Base-by-base conservation (phyloP, 179 eudicot species). In the Patellifolia procumbens region DNA sequence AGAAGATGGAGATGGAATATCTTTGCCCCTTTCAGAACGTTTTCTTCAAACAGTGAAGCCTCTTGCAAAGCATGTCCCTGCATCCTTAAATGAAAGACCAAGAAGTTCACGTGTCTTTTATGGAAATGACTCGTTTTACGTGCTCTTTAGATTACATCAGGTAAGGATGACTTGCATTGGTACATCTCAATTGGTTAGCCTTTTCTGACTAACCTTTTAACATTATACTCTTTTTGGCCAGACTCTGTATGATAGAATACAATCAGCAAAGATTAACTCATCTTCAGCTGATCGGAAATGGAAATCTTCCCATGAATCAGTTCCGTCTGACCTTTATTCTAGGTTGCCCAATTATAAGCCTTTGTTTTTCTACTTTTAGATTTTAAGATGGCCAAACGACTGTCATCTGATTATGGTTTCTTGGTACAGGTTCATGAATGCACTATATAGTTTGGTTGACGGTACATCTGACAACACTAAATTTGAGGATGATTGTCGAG, bases 401-500 rank as follows among this genome's bases (percentile, higher is more conserved):
- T 64, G 28, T 74, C 58, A 78, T 49, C 61, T 77, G 39, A 74
- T 68, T 35, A 11, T 43, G 19, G 31, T 74, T 64, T 7, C 65
- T 13, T 74, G 53, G 69, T 73, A 39, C 91, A 93, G 99, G 81
- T 93, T 95, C 79, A 83, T 87, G 84, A 83, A 81, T 85, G 88
- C 92, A 7, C 89, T 95, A 43, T 86, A 89, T 82, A 86, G 88
- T 74, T 82, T 94, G 76, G 92, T 94, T 22, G 89, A 92, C 79
- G 98, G 98, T 69, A 86, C 95, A 60, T 87, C 89, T 45, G 97
- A 94, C 71, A 92, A 90, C 83, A 68, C 89, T 62, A 92, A 92
- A 84, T 94, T 88, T 71, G 97, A 94, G 85, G 98, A 95, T 84
- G 99, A 95, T 71, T 95, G 97, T 78, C 96, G 97, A 70, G 88